A percentile compares a stretch with the other conserved stretches of the same genome.
phyloP scores from a whole-genome alignment of 768 basidiomycete species.

The Imleria badia region DNA sequence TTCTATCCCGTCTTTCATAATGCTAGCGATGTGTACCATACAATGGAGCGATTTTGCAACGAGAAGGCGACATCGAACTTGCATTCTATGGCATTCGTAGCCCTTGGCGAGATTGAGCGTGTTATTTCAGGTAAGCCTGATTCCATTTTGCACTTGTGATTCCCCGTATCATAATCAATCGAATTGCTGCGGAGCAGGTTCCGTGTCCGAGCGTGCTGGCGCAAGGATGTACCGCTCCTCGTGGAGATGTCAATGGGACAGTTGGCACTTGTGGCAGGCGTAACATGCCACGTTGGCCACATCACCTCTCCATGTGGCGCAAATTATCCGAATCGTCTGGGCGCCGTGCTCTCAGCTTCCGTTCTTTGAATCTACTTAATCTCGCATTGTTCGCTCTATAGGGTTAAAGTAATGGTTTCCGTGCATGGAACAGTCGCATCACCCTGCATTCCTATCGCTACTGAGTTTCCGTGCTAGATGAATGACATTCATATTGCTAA shows the following conservation, averaged over 20 bases:
- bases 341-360: background rate
- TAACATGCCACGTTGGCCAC: constrained; percentile 11
- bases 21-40: background rate
- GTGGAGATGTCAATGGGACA: constrained; percentile 8
- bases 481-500: constrained; percentile 6
- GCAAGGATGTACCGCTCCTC: constrained; percentile 3
- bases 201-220: background rate
- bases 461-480: constrained; percentile 7
- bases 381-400: constrained; percentile 22
- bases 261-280: background rate
- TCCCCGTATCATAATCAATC: background rate
- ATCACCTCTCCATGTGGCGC: constrained; percentile 4
- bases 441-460: constrained; percentile 10
- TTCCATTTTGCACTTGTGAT: constrained; percentile 7
- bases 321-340: constrained; percentile 1
- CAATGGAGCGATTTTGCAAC: background rate
- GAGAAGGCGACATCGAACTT: constrained; percentile 6
- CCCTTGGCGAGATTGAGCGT: background rate
- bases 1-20: constrained; percentile 3
- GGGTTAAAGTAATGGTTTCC: constrained; percentile 21
- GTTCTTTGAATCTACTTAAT: constrained; percentile 19
- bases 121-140: background rate
- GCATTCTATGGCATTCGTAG: constrained; percentile 8
- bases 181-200: constrained; percentile 10
- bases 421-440: constrained; percentile 6